Conservation (phyloP, 73 alveolate species). For the Paramecium sonneborni region DNA sequence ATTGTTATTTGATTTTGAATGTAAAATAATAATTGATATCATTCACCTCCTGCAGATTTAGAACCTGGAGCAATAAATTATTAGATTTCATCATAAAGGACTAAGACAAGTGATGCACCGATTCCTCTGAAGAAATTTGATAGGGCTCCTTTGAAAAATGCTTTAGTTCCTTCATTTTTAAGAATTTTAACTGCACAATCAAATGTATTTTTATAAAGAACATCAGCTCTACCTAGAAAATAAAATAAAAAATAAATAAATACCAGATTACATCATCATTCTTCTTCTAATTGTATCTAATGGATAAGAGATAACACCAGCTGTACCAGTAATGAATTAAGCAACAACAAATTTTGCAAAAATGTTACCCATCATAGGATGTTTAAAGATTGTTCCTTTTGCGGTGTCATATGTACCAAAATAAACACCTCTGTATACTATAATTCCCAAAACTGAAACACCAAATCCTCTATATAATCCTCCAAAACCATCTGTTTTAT, state of each 20-base stretch:
- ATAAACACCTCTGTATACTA: constrained; percentile 90
- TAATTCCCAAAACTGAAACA: constrained; percentile 86
- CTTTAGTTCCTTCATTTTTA: constrained; percentile 81
- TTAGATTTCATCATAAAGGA: constrained; percentile 83
- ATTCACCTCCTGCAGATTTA: constrained; percentile 40
- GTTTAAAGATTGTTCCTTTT: constrained; percentile 77
- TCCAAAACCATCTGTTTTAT: constrained; percentile 80
- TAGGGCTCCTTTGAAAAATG: constrained; percentile 90
- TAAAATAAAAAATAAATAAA: not conserved
- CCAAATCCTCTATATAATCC: constrained; percentile 96
- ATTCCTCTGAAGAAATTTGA: constrained; percentile 89
- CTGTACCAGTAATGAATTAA: constrained; percentile 79
- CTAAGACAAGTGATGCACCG: constrained; percentile 88
- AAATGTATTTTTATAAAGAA: constrained; percentile 74
- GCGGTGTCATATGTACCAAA: constrained; percentile 94
- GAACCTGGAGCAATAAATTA: constrained; percentile 40
- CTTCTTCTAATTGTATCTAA: constrained; percentile 94
- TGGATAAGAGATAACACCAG: constrained; percentile 89
- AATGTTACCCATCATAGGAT: constrained; percentile 66
- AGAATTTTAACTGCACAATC: constrained; percentile 81
- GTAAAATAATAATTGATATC: not conserved
- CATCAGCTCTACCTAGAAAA: constrained; percentile 71
- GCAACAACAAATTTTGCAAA: constrained; percentile 83
- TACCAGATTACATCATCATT: constrained; percentile 90
- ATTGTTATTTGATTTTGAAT: not conserved